A percentile compares a stretch with the other conserved stretches of the same genome.
Evolutionary conservation across 257 asterid genomes (phyloP).

Genomic region (Knoxia roxburghii): DNA sequence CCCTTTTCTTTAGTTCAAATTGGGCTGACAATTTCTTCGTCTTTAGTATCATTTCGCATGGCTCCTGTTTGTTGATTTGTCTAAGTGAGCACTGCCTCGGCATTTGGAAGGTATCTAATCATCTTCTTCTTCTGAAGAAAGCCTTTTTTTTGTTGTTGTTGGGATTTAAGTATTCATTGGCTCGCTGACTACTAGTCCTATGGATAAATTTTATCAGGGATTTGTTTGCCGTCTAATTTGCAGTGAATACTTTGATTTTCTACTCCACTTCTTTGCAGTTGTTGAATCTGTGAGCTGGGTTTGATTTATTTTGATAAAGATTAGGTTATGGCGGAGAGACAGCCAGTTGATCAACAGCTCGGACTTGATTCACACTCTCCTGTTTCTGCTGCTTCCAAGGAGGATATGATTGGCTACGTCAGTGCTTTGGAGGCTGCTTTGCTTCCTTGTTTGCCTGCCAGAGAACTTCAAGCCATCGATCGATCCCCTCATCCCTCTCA

Average conservation of each 20-base stretch:
- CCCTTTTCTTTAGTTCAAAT: too few species aligned
- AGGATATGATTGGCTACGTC: conserved; percentile 74
- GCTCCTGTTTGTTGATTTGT: conserved; percentile 10
- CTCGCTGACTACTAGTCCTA: background rate
- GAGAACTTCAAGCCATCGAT: conserved; percentile 94
- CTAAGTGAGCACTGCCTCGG: background rate
- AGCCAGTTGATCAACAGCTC: conserved; percentile 40
- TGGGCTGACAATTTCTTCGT: too few species aligned
- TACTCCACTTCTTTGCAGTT: background rate
- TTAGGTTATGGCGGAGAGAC: conserved; percentile 58
- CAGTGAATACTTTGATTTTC: too few species aligned
- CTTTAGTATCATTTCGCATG: background rate
- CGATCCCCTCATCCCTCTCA: conserved; percentile 98
- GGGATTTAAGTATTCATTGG: too few species aligned
- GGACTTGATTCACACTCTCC: conserved; percentile 40
- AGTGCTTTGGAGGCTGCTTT: conserved; percentile 86
- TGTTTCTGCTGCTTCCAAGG: conserved; percentile 37
- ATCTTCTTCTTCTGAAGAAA: too few species aligned
- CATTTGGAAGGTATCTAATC: background rate
- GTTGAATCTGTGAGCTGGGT: background rate
- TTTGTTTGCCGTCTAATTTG: background rate
- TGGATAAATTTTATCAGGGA: background rate
- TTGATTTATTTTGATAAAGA: background rate
- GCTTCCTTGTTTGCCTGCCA: conserved; percentile 91
- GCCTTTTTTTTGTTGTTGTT: too few species aligned